Base-by-base conservation (phyloP, 1,139 yeast species). In the Meyerozyma sp. region DNA sequence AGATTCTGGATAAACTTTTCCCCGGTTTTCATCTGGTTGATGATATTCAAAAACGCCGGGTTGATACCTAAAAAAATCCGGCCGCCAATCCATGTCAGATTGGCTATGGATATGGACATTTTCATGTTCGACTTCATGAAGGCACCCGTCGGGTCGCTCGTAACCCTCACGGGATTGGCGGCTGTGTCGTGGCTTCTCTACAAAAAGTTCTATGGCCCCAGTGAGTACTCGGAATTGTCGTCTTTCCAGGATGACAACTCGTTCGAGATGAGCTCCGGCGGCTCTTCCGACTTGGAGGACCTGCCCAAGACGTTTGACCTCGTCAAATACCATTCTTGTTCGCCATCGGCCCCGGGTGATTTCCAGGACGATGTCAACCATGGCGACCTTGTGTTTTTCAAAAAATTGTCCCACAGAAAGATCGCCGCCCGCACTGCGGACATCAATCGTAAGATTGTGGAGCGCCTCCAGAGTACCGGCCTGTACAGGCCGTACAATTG, bases 31-130 rank as follows among this genome's bases (percentile, higher is more conserved):
- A 51, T 73, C 27, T 82, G 89, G 89, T 61, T 82, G 39, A 48
- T 64, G 42, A 70, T 81, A 14, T 83, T 82, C 62, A 78, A 81
- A 55, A 73, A 81, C 52, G 85, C 87, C 2, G 79, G 79, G 5
- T 44, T 70, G 9, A 80, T 83, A 18, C 89, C 89, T 3, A 70
- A 66, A 20, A 62, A 63, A 6, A 66, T 74, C 48, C 66, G 88
- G 46, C 90, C 89, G 0, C 50, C 53, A 1, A 82, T 83, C 42
- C 74, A 75, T 50, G 82, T 77, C 42, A 62, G 70, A 44, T 55
- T 78, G 21, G 70, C 77, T 9, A 68, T 63, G 49, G 58, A 66
- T 39, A 45, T 67, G 36, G 84, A 79, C 50, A 48, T 54, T n/a
- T 60, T 57, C 45, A 56, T 71, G 50, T 73, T 68, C 48, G 46